A percentile compares a stretch with the other conserved stretches of the same genome.
phyloP scores from a whole-genome alignment of 306 rosid species.

The Fagus crenata region DNA sequence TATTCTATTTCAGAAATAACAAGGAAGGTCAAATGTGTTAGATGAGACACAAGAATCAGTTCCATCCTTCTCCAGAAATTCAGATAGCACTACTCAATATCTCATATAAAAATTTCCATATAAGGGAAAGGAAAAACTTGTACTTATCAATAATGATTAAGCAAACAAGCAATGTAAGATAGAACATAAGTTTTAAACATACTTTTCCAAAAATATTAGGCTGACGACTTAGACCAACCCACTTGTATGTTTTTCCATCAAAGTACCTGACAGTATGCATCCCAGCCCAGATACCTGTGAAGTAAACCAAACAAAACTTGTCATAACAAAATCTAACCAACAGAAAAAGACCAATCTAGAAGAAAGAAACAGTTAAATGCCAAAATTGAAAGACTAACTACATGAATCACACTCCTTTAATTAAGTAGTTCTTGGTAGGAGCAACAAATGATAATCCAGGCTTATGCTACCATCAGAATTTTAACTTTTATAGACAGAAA shows the following conservation, averaged over 20 bases:
- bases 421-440: background rate
- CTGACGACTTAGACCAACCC: conserved; percentile 98
- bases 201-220: conserved; percentile 95
- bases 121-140: background rate
- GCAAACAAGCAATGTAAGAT: conserved; percentile 4
- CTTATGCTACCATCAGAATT: background rate
- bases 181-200: conserved; percentile 34
- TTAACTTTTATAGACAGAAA: background rate
- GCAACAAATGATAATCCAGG: background rate
- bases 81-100: background rate
- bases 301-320: conserved; percentile 21
- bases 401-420: background rate
- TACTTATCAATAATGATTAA: conserved; percentile 1
- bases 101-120: background rate
- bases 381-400: background rate
- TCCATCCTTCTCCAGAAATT: background rate
- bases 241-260: conserved; percentile 96
- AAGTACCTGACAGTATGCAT: conserved; percentile 96
- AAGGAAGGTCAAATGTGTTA: background rate
- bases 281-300: conserved; percentile 99
- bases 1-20: background rate
- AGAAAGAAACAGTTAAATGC: background rate
- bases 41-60: background rate
- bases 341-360: conserved; percentile 6
- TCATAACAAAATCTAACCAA: conserved; percentile 19